Evolutionary conservation across 164 flowering plant species (phyloP).

Genomic region (Buxus sempervirens): DNA sequence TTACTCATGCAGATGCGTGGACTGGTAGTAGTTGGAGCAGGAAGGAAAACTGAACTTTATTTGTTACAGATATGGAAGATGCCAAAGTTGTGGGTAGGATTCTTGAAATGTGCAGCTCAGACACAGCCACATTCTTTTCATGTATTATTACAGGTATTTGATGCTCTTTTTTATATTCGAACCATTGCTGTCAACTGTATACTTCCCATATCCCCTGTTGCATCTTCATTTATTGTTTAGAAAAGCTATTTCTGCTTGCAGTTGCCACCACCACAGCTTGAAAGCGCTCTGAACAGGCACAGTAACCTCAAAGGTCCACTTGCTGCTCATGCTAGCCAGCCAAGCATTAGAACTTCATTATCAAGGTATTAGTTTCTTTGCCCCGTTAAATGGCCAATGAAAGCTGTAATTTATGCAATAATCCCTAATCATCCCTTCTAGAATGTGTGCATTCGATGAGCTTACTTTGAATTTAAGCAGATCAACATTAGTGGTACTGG

Average conservation of each 20-base stretch:
- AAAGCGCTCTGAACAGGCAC: slow-evolving; percentile 70
- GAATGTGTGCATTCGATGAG: background rate
- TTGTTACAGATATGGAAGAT: slow-evolving; percentile 82
- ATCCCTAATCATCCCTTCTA: too few species aligned
- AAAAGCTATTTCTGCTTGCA: slow-evolving; percentile 36
- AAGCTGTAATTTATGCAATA: too few species aligned
- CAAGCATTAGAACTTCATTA: slow-evolving; percentile 51
- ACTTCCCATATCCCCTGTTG: background rate
- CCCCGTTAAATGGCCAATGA: background rate
- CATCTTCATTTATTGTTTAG: background rate
- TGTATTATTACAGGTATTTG: slow-evolving; percentile 73
- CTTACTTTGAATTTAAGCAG: slow-evolving; percentile 37
- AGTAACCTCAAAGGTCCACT: slow-evolving; percentile 67
- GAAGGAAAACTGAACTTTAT: background rate
- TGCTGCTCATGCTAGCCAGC: slow-evolving; percentile 68
- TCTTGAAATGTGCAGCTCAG: slow-evolving; percentile 91
- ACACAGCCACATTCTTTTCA: slow-evolving; percentile 92
- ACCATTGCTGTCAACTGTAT: background rate
- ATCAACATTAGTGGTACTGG: slow-evolving; percentile 52
- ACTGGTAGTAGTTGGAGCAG: background rate
- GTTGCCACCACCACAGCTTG: slow-evolving; percentile 92
- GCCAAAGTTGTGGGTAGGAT: slow-evolving; percentile 98
- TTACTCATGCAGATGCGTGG: background rate
- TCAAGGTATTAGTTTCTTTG: slow-evolving; percentile 49
- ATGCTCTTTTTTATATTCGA: background rate